Percentiles rank a stretch among this genome's conserved stretches.
phyloP scores from a whole-genome alignment of 306 rosid genomes.

The Vigna hirtella region DNA sequence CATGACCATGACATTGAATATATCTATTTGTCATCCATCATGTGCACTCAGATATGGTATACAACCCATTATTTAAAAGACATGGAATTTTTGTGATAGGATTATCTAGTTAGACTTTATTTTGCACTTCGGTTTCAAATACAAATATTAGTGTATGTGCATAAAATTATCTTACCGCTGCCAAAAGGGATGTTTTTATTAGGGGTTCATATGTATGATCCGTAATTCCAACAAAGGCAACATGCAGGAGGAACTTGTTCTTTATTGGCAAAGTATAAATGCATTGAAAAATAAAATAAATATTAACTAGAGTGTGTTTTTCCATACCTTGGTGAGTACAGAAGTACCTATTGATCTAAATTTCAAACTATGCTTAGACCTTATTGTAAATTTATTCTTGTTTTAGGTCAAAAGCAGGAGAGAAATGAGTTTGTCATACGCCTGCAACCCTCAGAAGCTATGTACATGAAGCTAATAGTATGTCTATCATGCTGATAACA shows the following conservation, averaged over 20 bases:
- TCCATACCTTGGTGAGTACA: constrained; percentile 22
- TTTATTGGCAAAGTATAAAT: constrained; percentile 17
- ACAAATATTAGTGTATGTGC: constrained; percentile 7
- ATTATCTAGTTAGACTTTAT: not conserved
- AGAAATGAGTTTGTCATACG: constrained; percentile 93
- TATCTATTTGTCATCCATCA: not conserved
- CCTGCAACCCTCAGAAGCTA: constrained; percentile 85
- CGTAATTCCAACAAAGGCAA: constrained; percentile 5
- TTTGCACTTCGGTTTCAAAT: constrained; percentile 21
- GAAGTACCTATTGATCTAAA: not conserved
- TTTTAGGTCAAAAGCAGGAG: constrained; percentile 85
- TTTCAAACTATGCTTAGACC: constrained; percentile 25
- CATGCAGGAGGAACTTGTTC: constrained; percentile 27
- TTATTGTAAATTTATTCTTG: constrained; percentile 36
- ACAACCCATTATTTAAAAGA: constrained; percentile 6
- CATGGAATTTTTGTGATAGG: not conserved
- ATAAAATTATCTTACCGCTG: constrained; percentile 7
- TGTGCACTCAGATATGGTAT: not conserved
- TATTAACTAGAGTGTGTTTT: constrained; percentile 29
- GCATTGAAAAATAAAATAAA: constrained; percentile 6
- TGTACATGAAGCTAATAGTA: constrained; percentile 92
- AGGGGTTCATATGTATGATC: constrained; percentile 24
- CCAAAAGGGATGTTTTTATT: not conserved
- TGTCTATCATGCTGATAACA: constrained; percentile 38
- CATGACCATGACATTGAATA: constrained; percentile 11